A percentile compares a stretch with the other conserved stretches of the same genome.
phyloP scores from a whole-genome alignment of 1,284 basidiomycete genomes.

The Boletus subluridellus region DNA sequence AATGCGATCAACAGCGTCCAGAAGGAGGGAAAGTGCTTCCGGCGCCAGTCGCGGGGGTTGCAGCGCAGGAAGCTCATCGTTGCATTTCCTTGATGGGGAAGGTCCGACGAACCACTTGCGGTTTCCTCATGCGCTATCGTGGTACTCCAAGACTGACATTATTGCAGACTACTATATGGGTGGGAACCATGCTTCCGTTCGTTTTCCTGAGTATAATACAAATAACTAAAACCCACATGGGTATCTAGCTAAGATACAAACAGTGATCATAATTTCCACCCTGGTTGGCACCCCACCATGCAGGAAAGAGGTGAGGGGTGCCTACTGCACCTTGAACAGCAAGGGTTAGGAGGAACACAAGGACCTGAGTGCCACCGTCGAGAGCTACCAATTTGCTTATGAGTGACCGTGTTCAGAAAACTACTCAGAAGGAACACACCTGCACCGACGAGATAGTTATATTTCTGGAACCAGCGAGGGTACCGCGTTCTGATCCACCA shows the following conservation, averaged over 20 bases:
- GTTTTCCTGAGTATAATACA: too few relatives aligned
- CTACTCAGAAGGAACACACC: constrained; percentile 22
- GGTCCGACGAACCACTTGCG: too few relatives aligned
- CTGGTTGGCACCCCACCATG: constrained; percentile 56
- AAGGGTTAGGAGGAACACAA: constrained; percentile 70
- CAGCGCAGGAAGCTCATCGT: too few relatives aligned
- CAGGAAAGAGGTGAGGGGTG: constrained; percentile 50
- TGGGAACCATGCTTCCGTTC: too few relatives aligned
- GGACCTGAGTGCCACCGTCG: constrained; percentile 63
- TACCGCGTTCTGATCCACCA: too few relatives aligned
- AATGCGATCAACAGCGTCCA: constrained; percentile 52
- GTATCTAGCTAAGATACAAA: too few relatives aligned
- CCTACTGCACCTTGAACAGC: constrained; percentile 70
- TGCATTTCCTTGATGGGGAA: too few relatives aligned
- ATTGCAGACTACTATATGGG: too few relatives aligned
- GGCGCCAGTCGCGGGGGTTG: constrained; percentile 1
- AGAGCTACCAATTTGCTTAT: constrained; percentile 35
- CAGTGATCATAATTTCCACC: constrained; percentile 30
- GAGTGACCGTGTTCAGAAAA: background rate
- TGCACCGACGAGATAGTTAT: constrained; percentile 6
- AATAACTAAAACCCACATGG: too few relatives aligned
- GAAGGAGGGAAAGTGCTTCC: constrained; percentile 3
- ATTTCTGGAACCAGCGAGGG: too few relatives aligned
- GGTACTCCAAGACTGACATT: background rate
- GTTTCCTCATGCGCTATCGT: too few relatives aligned